These are phyloP conservation scores for Prunus salicina DNA, from an alignment of 306 rosid genomes.

Conservation along the genomic window DNA sequence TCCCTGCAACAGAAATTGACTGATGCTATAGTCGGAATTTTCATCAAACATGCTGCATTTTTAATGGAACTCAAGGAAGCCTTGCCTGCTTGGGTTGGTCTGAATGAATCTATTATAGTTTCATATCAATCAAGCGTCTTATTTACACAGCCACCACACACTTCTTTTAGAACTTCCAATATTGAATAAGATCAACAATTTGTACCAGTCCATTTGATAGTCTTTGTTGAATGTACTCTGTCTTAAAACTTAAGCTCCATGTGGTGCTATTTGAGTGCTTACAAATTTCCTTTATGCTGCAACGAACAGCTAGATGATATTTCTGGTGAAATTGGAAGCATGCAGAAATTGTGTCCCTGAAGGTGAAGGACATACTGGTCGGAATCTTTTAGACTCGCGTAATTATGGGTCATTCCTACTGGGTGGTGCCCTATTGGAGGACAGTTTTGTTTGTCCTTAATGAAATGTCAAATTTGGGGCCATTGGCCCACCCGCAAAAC, in stretches of 20 bases:
- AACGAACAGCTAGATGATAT: too few species aligned
- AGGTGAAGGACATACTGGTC: neutral
- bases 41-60: neutral
- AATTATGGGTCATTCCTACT: neutral
- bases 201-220: neutral
- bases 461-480: conserved; percentile 7
- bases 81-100: neutral
- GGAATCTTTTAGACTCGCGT: neutral
- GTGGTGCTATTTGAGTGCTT: neutral
- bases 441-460: conserved; percentile 1
- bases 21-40: neutral
- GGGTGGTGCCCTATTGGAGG: neutral
- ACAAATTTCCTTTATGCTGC: too few species aligned
- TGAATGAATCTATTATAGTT: too few species aligned
- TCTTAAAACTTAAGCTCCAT: neutral
- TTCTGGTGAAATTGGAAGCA: neutral
- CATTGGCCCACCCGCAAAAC: conserved; percentile 29
- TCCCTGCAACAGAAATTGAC: neutral
- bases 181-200: neutral
- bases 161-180: neutral
- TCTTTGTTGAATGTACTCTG: neutral
- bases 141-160: neutral
- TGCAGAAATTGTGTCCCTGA: neutral
- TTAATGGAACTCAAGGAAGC: neutral
- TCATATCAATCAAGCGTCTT: too few species aligned